Conservation (phyloP, 352 stramenopile genomes). For the Phytophthora sp. region DNA sequence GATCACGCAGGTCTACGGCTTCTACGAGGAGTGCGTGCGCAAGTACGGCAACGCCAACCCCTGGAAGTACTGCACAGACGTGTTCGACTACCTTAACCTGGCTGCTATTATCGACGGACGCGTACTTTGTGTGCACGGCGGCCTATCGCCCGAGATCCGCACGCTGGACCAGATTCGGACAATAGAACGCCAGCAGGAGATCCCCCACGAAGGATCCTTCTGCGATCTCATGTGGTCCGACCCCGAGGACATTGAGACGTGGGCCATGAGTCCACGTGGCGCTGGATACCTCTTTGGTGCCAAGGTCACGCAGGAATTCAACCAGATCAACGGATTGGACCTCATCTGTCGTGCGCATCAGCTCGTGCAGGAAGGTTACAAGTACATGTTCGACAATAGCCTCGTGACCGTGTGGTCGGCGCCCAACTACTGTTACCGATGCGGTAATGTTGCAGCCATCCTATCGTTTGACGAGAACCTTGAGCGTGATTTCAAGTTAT, state of each 20-base stretch:
- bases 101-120: conserved; percentile 94
- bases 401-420: conserved; percentile 87
- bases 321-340: conserved; percentile 91
- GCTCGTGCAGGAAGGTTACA: conserved; percentile 91
- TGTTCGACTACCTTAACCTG: conserved; percentile 97
- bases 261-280: conserved; percentile 89
- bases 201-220: conserved; percentile 95
- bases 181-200: conserved; percentile 97
- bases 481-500: conserved; percentile 89
- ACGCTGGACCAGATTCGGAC: conserved; percentile 96
- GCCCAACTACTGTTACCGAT: conserved; percentile 89
- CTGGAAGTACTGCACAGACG: conserved; percentile 96
- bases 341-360: conserved; percentile 91
- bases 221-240: conserved; percentile 99
- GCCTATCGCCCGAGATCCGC: conserved; percentile 94
- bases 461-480: conserved; percentile 85
- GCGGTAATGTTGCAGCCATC: conserved; percentile 85
- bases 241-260: conserved; percentile 94
- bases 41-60: conserved; percentile 97
- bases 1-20: conserved; percentile 98
- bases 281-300: conserved; percentile 89
- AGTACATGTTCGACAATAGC: conserved; percentile 92
- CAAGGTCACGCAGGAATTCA: conserved; percentile 90
- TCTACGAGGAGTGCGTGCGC: conserved; percentile 97
- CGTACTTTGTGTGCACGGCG: conserved; percentile 95